These are phyloP conservation scores for Sclerotinia nivalis DNA, from an alignment of 2,329 filamentous ascomycete genomes.

Conservation along the genomic window DNA sequence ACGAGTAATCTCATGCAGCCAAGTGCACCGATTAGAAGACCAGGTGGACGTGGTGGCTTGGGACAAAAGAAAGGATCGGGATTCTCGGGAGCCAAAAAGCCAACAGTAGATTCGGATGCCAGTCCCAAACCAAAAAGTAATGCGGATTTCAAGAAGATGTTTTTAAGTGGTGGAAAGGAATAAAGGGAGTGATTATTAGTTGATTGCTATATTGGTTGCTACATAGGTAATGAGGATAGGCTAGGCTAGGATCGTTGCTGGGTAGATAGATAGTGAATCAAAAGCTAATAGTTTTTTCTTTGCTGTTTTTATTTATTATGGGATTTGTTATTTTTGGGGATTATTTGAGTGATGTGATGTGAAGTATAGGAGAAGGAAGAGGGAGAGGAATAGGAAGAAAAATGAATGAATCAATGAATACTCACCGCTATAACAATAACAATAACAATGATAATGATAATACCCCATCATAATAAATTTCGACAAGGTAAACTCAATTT, in stretches of 20 bases:
- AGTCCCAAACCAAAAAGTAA: constrained; percentile 50
- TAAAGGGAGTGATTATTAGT: constrained; percentile 7
- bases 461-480: no score
- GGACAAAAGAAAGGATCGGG: constrained; percentile 43
- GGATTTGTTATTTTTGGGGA: no score
- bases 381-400: no score
- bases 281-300: constrained; percentile 7
- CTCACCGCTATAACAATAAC: no score
- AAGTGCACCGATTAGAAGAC: constrained; percentile 40
- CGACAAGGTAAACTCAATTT: no score
- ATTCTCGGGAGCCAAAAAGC: constrained; percentile 29
- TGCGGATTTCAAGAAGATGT: constrained; percentile 56
- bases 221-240: neutral
- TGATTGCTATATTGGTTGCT: neutral
- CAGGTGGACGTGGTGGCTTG: constrained; percentile 43
- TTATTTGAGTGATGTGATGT: neutral
- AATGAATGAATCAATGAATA: no score
- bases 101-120: constrained; percentile 15
- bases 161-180: constrained; percentile 36
- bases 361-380: no score
- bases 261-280: constrained; percentile 13
- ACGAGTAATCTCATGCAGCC: constrained; percentile 42
- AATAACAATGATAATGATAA: no score
- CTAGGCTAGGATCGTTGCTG: neutral
- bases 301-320: neutral